Evolutionary conservation across 2,329 filamentous ascomycete genomes (phyloP), one percentile per base, ranked within the genome.

Genomic region (Scytalidium lignicola): DNA sequence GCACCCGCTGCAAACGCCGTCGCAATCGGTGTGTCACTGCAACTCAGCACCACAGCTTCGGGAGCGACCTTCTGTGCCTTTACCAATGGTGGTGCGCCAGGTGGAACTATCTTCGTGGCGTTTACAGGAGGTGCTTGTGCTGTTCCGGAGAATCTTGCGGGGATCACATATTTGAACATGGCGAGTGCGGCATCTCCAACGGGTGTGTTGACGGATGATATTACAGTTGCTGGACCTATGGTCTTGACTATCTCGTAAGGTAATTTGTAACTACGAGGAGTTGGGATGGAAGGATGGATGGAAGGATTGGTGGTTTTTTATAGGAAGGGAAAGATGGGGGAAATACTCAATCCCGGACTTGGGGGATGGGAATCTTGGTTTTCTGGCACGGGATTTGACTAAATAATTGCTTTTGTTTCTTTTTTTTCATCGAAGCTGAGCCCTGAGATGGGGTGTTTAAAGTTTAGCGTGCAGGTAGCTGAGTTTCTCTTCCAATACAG

Each of bases 101-200:
- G 79, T 48, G 81, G 80, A 57, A 81, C 79, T 37, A 71, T 72
- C 48, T 89, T 88, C 66, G 72, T 74, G 0, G 55, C 72, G 21
- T 81, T 87, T 62, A 70, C 72, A 39, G 67, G 72, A 40, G 71
- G 71, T 3, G 75, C 70, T 53, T 89, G 85, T 65, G 67, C 70
- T 42, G 75, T 87, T 21, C 85, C 85, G 13, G 74, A 79, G 59
- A 75, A 75, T 60, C 67, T 88, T 41, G 71, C 74, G 8, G 85
- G 85, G 43, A 72, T 86, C 55, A 78, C 80, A 44, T 89, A 86
- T 67, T 74, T 88, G 60, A 81, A 82, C 59, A 73, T 89, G 57
- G 79, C 83, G 48, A 85, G 64, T 59, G 62, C 64, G 23, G 72
- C 68, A 2, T 78, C 79, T 17, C 61, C 73, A 23, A 69, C 67